Evolutionary conservation across 306 rosid species (phyloP), one percentile per base, ranked within the genome.

Genomic region (Begonia loranthoides): DNA sequence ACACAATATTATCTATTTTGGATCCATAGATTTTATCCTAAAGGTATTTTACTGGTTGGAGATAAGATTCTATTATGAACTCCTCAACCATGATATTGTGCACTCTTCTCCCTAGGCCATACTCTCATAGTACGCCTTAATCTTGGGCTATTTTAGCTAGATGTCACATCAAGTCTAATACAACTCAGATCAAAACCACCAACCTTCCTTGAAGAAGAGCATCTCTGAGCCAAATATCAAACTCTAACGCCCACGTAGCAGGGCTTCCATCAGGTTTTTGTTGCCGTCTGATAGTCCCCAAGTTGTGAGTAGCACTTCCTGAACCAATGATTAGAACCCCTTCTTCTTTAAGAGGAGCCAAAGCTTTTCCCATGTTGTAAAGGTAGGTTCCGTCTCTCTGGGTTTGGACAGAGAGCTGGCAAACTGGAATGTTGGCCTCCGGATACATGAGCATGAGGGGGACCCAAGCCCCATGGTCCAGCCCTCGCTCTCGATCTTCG

Each of bases 401-500:
- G 4, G 93, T 66, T 62, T 79, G 87, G 49, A 89, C 68, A 4
- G 95, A 89, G 5, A 89, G 64, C 51, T 84, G 95, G 63, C 97
- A 89, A 15, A 84, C 84, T 4, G 95, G 93, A 14, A 89, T 71
- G 14, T 84, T 72, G 16, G 87, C 89, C 52, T 84, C 84, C 1
- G 93, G 97, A 50, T 84, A 88, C 97, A 89, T 89, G 46, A 88
- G 45, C 56, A 73, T 48, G 4, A 89, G 80, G 1, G 89, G 97
- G 50, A 84, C 82, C 93, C 95, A 88, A 1, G 93, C 89, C 28
- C 95, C 93, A 54, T 88, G 97, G 50, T 88, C 97, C 17, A 88
- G 82, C 34, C 97, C 97, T 13, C 89, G 62, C 7, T 65, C 76
- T 12, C 9, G 57, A 52, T 81, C 87, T 54, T 81, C 93, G 5